Percentiles rank a stretch among this genome's conserved stretches.
phyloP scores from a whole-genome alignment of 1,284 basidiomycete genomes.

The Rhodotorula glutinis region DNA sequence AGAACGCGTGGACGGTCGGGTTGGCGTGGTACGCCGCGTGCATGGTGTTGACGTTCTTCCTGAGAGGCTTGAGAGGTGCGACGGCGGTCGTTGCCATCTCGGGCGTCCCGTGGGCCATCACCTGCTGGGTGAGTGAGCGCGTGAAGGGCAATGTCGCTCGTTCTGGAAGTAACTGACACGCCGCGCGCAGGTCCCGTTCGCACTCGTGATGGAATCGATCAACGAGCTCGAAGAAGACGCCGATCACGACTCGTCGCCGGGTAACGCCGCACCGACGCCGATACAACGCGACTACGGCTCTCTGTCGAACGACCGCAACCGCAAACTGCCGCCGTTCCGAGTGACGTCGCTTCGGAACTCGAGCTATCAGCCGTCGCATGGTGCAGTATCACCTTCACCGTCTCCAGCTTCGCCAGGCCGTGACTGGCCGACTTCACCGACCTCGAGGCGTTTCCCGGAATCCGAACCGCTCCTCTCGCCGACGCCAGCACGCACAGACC shows the following conservation, averaged over 20 bases:
- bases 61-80: slow-evolving; percentile 68
- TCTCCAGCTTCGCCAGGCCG: not conserved
- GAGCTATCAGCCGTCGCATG: not conserved
- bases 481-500: not conserved
- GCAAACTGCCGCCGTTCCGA: not conserved
- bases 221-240: slow-evolving; percentile 10
- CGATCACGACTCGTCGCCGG: not conserved
- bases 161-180: not conserved
- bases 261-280: not conserved
- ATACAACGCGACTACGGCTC: not conserved
- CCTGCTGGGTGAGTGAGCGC: slow-evolving; percentile 60
- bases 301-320: not conserved
- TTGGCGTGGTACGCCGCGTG: slow-evolving; percentile 72
- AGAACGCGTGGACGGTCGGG: slow-evolving; percentile 80
- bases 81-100: slow-evolving; percentile 75
- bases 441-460: not conserved
- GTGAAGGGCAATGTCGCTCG: not conserved
- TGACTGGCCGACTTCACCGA: not conserved
- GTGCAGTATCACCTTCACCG: not conserved
- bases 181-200: slow-evolving; percentile 40
- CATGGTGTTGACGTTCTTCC: slow-evolving; percentile 78
- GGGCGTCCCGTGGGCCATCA: slow-evolving; percentile 91
- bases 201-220: slow-evolving; percentile 44
- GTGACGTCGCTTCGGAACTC: not conserved
- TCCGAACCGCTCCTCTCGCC: not conserved